Percentiles rank a stretch among this genome's conserved stretches.
Conservation (phyloP, 176 grass and related monocot genomes). For the Oropetium thomaeum region DNA sequence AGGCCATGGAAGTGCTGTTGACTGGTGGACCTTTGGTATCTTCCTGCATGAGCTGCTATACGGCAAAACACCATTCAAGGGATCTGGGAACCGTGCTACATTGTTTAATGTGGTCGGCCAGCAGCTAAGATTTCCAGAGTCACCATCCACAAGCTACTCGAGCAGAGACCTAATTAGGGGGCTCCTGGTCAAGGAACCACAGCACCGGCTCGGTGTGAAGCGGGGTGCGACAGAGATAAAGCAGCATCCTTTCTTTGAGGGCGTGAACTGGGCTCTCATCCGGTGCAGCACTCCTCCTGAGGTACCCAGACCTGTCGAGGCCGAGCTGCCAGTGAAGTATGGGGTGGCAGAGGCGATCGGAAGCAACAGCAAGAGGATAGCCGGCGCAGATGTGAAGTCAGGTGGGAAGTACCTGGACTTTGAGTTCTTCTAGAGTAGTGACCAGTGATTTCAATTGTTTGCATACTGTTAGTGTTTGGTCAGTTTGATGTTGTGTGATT, state of each 20-base stretch:
- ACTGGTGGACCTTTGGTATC: constrained; percentile 98
- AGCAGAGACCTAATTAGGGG: constrained; percentile 84
- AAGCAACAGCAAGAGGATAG: constrained; percentile 62
- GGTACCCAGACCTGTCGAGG: constrained; percentile 68
- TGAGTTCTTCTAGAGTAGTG: constrained; percentile 82
- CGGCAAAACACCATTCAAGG: constrained; percentile 98
- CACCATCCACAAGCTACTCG: constrained; percentile 66
- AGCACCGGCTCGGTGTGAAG: constrained; percentile 83
- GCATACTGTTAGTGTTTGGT: constrained; percentile 24
- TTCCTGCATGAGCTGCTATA: constrained; percentile 86
- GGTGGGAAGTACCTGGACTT: constrained; percentile 91
- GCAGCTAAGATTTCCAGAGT: constrained; percentile 78
- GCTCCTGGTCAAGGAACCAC: constrained; percentile 87
- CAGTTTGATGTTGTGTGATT: constrained; percentile 43
- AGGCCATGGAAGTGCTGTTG: constrained; percentile 92
- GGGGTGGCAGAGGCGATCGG: constrained; percentile 46
- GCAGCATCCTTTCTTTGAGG: constrained; percentile 89
- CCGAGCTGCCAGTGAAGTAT: constrained; percentile 55
- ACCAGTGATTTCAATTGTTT: constrained; percentile 17
- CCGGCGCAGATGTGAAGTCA: constrained; percentile 50
- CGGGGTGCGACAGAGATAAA: constrained; percentile 93
- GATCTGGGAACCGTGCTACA: constrained; percentile 80
- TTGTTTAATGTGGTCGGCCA: constrained; percentile 94
- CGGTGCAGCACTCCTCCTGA: constrained; percentile 85
- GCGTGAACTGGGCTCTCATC: constrained; percentile 96